Evolutionary conservation across 1,284 basidiomycete species (phyloP), one percentile per base, ranked within the genome.

Genomic region (Wallemia mellicola): DNA sequence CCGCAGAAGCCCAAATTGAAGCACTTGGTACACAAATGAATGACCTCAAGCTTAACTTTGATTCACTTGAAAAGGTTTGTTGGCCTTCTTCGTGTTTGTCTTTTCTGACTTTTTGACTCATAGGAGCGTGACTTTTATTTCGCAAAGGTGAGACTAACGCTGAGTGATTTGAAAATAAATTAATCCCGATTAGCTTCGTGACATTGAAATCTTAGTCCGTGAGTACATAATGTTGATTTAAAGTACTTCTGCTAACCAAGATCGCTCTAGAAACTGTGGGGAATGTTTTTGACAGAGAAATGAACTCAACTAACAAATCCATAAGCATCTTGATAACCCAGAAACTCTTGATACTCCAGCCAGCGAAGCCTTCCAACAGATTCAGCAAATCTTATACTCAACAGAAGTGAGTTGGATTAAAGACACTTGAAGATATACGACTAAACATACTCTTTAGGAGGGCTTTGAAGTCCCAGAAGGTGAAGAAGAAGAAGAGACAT

Each of bases 321-420:
- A 87, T 67, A 74, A 77, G 61, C 80, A 86, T 61, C 60, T 78
- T 54, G 82, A 84, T 63, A 69, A 69, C 15, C 72, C 80, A 19
- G 79, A 80, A 63, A 72, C 68, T 22, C 5, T 48, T 2, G 75
- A 76, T 17, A 77, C 75, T 5, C 74, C 76, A 60, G 82, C 86
- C 59, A 79, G 81, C 64, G 73, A 75, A 11, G 79, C 81, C 1
- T 73, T 98, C 60, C 75, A 75, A 62, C 81, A 85, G 65, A 87
- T 98, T 63, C 89, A 96, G 71, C 81, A 82, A 68, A 91, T 96
- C 63, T 73, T 98, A 33, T 98, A 98, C 69, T 82, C 82, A 24
- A 96, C 92, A 15, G 91, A 94, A 79, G 87, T 86, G 63, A 59
- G 76, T 69, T 11, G 17, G 17, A 17, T 24, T 17, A 15, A 24